Conservation (phyloP, 2,329 filamentous ascomycete genomes). For the Passalora sequoiae region DNA sequence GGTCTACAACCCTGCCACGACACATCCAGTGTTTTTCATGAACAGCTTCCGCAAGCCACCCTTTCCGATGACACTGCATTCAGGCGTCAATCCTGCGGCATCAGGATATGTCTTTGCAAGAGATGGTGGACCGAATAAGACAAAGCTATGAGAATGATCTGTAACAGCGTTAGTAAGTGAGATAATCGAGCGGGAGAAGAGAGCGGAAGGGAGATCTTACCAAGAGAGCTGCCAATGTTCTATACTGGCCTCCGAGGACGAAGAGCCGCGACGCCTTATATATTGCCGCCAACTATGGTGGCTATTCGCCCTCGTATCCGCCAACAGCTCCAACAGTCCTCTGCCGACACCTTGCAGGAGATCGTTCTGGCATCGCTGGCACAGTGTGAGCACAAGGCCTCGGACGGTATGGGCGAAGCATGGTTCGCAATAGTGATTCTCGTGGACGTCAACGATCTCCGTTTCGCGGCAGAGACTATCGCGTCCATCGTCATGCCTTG, state of each 20-base stretch:
- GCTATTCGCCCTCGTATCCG: background rate
- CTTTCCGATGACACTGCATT: constrained; percentile 38
- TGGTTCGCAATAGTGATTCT: constrained; percentile 19
- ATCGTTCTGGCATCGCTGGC: constrained; percentile 15
- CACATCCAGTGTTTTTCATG: constrained; percentile 75
- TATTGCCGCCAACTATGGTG: too few relatives aligned
- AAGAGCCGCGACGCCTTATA: background rate
- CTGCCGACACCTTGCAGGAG: constrained; percentile 12
- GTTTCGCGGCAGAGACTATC: constrained; percentile 12
- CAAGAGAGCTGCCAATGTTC: constrained; percentile 6
- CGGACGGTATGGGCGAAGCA: constrained; percentile 16
- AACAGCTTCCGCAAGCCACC: constrained; percentile 55
- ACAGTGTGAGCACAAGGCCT: constrained; percentile 11
- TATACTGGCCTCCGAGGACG: background rate
- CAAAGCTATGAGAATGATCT: constrained; percentile 23
- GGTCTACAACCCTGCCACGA: constrained; percentile 52
- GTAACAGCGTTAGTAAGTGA: background rate
- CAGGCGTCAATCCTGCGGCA: constrained; percentile 41
- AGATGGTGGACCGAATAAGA: constrained; percentile 11
- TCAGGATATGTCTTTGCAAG: constrained; percentile 39
- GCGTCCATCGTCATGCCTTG: constrained; percentile 12
- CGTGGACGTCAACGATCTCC: constrained; percentile 6
- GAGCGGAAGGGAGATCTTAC: too few relatives aligned
- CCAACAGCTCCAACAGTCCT: constrained; percentile 9
- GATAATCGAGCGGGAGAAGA: background rate